Evolutionary conservation across 169 alveolate genomes (phyloP).

Genomic region (Plasmodium billcollinsi): DNA sequence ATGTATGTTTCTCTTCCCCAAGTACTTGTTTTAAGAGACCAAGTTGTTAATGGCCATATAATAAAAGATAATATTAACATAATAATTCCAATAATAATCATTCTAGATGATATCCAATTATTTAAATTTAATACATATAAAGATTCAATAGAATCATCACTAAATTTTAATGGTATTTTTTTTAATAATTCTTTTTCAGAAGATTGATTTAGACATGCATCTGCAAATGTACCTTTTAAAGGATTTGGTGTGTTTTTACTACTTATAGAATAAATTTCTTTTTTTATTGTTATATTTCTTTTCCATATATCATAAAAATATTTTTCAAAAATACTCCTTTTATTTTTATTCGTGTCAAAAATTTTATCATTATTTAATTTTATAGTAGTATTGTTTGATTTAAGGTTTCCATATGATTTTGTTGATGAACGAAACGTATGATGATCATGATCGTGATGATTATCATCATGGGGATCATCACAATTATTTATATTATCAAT

Average conservation of each 20-base stretch:
- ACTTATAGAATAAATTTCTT: conserved; percentile 17
- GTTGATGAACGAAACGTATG: conserved; percentile 9
- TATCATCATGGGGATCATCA: too few relatives aligned
- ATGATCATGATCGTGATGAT: too few relatives aligned
- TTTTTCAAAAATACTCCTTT: conserved; percentile 5
- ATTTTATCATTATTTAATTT: conserved; percentile 31
- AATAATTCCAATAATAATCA: conserved; percentile 58
- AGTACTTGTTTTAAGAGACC: conserved; percentile 67
- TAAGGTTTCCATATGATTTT: conserved; percentile 38
- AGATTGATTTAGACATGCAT: conserved; percentile 27
- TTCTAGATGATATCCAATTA: conserved; percentile 64
- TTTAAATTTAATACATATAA: conserved; percentile 82
- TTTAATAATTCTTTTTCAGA: conserved; percentile 60
- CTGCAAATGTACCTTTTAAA: conserved; percentile 37
- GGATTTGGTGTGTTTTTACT: conserved; percentile 26
- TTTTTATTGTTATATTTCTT: conserved; percentile 50
- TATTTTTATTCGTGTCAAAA: conserved; percentile 5
- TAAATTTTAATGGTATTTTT: conserved; percentile 79
- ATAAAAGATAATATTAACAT: conserved; percentile 68
- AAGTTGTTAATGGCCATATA: conserved; percentile 73
- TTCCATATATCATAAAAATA: conserved; percentile 64
- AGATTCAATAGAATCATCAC: conserved; percentile 77
- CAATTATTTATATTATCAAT: neutral
- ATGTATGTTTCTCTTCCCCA: conserved; percentile 66
- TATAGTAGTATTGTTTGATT: conserved; percentile 34